Evolutionary conservation across 768 basidiomycete genomes (phyloP).

Genomic region (Lyophyllum atratum): DNA sequence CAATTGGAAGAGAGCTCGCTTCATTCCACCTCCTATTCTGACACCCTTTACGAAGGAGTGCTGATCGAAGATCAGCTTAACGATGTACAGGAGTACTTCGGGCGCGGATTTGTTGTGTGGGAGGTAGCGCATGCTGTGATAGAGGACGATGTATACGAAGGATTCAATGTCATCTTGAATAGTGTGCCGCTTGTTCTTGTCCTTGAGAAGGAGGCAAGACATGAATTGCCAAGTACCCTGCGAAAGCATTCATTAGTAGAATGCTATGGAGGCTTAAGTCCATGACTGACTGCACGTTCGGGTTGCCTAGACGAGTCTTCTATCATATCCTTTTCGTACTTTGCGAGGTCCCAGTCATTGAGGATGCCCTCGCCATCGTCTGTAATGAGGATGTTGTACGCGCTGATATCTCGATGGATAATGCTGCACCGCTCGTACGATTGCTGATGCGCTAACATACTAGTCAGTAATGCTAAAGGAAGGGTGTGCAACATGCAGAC

Average conservation of each 20-base stretch:
- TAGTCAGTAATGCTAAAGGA: not conserved
- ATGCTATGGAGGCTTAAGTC: not conserved
- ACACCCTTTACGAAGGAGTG: not conserved
- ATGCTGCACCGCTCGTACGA: not conserved
- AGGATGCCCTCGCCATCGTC: not conserved
- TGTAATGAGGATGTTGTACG: not conserved
- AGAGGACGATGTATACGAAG: conserved; percentile 23
- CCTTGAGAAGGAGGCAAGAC: conserved; percentile 20
- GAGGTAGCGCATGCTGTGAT: conserved; percentile 12
- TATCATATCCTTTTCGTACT: not conserved
- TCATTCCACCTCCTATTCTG: not conserved
- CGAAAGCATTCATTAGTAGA: not conserved
- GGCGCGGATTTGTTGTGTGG: conserved; percentile 2
- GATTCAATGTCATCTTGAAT: conserved; percentile 34
- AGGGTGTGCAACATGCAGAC: not conserved
- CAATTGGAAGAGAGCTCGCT: not conserved
- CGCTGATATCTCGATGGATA: not conserved
- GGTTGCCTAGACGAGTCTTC: not conserved
- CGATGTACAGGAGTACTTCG: not conserved
- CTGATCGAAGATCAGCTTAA: not conserved
- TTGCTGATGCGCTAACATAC: not conserved
- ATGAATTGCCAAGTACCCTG: conserved; percentile 37
- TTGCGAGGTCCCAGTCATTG: conserved; percentile 1
- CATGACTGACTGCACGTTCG: not conserved
- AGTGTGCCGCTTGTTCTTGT: conserved; percentile 17